A percentile compares a stretch with the other conserved stretches of the same genome.
These are phyloP conservation scores for Tagetes erecta DNA, from an alignment of 129 eudicot species.

Conservation along the genomic window DNA sequence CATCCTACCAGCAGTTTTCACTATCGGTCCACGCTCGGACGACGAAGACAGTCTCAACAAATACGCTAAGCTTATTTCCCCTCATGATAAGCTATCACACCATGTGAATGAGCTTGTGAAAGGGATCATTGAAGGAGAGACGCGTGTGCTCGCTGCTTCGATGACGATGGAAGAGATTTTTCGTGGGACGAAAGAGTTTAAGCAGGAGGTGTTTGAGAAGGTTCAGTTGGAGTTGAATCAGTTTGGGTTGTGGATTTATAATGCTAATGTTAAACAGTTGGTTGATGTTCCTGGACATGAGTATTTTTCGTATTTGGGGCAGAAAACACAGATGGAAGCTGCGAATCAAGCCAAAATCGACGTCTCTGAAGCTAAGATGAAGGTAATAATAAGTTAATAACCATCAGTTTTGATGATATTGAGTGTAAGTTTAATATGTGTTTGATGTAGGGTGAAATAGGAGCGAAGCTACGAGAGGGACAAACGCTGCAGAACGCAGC, in stretches of 20 bases:
- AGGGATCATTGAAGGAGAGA: constrained; percentile 71
- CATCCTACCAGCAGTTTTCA: constrained; percentile 65
- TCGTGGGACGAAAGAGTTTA: constrained; percentile 57
- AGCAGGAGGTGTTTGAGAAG: constrained; percentile 56
- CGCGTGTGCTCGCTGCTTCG: constrained; percentile 66
- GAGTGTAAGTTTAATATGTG: background rate
- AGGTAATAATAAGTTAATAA: constrained; percentile 23
- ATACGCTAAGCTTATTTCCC: constrained; percentile 64
- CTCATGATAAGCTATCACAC: constrained; percentile 50
- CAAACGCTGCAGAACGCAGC: constrained; percentile 73
- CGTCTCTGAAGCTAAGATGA: constrained; percentile 72
- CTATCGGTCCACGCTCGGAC: constrained; percentile 56
- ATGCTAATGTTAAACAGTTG: constrained; percentile 63
- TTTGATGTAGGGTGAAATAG: constrained; percentile 65
- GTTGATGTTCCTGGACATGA: constrained; percentile 72
- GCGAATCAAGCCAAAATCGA: constrained; percentile 64
- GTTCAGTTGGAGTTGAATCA: constrained; percentile 61
- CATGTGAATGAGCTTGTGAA: constrained; percentile 64
- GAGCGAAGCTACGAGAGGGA: constrained; percentile 59
- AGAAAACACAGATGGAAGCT: constrained; percentile 72
- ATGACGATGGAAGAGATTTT: constrained; percentile 79
- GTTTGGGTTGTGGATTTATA: constrained; percentile 59
- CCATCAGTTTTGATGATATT: too few relatives aligned
- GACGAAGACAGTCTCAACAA: constrained; percentile 42
- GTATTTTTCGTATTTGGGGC: constrained; percentile 66